These are phyloP conservation scores for Irpex sp. DNA, from an alignment of 1,284 basidiomycete genomes.

Conservation along the genomic window DNA sequence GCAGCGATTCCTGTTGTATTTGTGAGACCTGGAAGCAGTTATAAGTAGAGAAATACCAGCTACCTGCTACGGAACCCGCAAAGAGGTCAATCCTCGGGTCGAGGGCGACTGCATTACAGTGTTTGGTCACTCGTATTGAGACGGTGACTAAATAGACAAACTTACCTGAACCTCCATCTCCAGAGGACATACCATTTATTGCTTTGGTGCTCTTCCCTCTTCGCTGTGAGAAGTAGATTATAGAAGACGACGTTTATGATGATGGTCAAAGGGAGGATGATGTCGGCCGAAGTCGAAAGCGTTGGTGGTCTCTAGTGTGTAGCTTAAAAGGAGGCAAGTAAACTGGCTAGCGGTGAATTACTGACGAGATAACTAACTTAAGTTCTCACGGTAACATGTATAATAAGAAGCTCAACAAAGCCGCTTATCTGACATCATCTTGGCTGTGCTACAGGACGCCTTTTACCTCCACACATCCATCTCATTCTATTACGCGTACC, in stretches of 20 bases:
- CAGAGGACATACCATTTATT: background rate
- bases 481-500: background rate
- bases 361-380: background rate
- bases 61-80: conserved; percentile 70
- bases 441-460: background rate
- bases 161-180: conserved; percentile 2
- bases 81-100: conserved; percentile 62
- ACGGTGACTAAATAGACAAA: background rate
- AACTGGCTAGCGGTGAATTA: no score
- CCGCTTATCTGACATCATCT: background rate
- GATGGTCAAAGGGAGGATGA: background rate
- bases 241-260: background rate
- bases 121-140: no score
- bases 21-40: background rate
- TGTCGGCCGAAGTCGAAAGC: background rate
- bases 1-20: conserved; percentile 50
- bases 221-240: background rate
- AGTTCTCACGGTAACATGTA: background rate
- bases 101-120: conserved; percentile 25
- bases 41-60: conserved; percentile 1
- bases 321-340: no score
- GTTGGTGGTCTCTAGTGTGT: no score
- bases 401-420: background rate
- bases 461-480: background rate
- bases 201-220: background rate